Evolutionary conservation across 1,284 basidiomycete genomes (phyloP).

Genomic region (Melampsora occidentalis): DNA sequence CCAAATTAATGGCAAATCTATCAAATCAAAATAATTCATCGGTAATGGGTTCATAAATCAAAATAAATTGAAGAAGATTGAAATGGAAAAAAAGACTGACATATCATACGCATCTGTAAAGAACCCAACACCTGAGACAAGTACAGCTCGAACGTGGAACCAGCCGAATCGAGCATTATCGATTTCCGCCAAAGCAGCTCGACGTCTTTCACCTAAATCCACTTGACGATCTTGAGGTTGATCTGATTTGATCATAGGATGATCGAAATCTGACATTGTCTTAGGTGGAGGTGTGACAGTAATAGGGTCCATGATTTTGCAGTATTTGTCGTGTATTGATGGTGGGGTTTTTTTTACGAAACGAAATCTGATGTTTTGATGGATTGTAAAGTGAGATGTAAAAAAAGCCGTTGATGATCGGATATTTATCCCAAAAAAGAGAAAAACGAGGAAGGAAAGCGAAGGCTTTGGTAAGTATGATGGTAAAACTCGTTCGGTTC

Average conservation of each 20-base stretch:
- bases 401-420: no score
- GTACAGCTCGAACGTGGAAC: constrained; percentile 67
- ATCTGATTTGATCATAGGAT: neutral
- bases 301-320: no score
- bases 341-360: no score
- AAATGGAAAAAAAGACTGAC: neutral
- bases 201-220: constrained; percentile 56
- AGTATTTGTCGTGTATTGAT: no score
- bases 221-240: neutral
- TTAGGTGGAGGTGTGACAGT: no score
- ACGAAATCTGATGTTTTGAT: no score
- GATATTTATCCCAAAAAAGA: no score
- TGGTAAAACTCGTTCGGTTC: no score
- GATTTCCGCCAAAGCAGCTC: constrained; percentile 70
- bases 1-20: constrained; percentile 70
- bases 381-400: no score
- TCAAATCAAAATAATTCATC: constrained; percentile 9
- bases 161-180: constrained; percentile 63
- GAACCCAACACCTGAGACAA: constrained; percentile 74
- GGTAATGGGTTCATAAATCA: no score
- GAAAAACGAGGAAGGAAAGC: no score
- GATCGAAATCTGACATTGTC: neutral
- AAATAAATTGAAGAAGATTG: neutral
- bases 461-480: no score
- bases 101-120: constrained; percentile 72